These are phyloP conservation scores for Drechslera avenae DNA, from an alignment of 2,329 filamentous ascomycete genomes.

Conservation along the genomic window DNA sequence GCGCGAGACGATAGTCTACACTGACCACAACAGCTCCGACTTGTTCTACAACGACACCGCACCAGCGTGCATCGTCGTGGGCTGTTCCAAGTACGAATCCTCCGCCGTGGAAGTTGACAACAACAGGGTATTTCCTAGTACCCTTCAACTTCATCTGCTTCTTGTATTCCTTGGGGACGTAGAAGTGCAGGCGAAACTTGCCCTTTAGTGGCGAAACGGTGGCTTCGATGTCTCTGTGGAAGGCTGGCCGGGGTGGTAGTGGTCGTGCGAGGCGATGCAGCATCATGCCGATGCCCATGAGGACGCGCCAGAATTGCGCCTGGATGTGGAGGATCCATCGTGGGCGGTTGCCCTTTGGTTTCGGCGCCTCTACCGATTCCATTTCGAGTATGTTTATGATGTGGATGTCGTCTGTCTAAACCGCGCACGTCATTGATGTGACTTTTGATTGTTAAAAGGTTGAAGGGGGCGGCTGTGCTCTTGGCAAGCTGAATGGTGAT, in stretches of 20 bases:
- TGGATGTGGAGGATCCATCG: constrained; percentile 67
- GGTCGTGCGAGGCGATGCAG: constrained; percentile 67
- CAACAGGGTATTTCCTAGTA: constrained; percentile 58
- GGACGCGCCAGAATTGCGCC: constrained; percentile 68
- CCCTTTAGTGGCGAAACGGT: constrained; percentile 54
- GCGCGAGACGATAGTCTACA: constrained; percentile 66
- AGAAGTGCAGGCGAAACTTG: constrained; percentile 63
- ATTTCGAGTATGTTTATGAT: not conserved
- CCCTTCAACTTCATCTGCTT: constrained; percentile 49
- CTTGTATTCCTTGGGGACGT: constrained; percentile 61
- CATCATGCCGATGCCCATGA: constrained; percentile 72
- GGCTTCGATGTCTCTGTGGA: constrained; percentile 61
- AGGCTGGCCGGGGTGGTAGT: constrained; percentile 64
- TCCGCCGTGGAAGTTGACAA: constrained; percentile 69
- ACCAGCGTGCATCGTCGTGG: constrained; percentile 67
- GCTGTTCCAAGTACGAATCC: constrained; percentile 66
- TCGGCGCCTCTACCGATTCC: constrained; percentile 8
- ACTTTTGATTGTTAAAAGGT: constrained; percentile 1
- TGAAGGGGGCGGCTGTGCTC: constrained; percentile 18
- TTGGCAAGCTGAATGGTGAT: constrained; percentile 11
- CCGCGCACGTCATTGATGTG: constrained; percentile 12
- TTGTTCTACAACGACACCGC: constrained; percentile 59
- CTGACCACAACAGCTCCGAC: constrained; percentile 64
- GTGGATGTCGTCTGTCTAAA: constrained; percentile 4
- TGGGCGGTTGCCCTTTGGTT: constrained; percentile 43